Conservation (phyloP, 257 asterid genomes). For the Przewalskia tangutica region DNA sequence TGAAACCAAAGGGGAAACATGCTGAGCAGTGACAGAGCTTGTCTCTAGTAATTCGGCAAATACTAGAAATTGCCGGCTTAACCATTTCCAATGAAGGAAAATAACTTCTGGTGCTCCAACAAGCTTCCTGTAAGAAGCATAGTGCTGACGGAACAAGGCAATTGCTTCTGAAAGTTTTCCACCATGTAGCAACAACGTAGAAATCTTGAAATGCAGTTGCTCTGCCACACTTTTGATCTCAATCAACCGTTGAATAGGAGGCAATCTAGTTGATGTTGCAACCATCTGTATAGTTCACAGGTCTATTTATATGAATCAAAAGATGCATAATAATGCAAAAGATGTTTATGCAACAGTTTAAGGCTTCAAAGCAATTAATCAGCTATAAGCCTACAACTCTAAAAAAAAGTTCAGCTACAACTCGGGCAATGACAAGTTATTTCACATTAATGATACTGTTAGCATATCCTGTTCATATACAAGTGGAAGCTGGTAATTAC, state of each 20-base stretch:
- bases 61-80: conserved; percentile 81
- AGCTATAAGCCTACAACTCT: too few relatives aligned
- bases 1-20: conserved; percentile 33
- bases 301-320: neutral
- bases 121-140: conserved; percentile 55
- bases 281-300: conserved; percentile 49
- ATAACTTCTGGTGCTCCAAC: conserved; percentile 62
- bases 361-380: conserved; percentile 1
- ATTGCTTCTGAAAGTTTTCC: conserved; percentile 86
- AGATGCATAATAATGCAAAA: conserved; percentile 1
- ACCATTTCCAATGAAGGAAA: conserved; percentile 98
- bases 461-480: neutral
- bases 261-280: conserved; percentile 81
- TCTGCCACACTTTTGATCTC: conserved; percentile 89
- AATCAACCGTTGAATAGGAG: conserved; percentile 74
- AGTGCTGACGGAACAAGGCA: conserved; percentile 72
- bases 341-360: neutral
- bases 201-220: conserved; percentile 81
- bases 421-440: neutral
- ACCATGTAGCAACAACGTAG: conserved; percentile 78
- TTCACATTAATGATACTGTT: neutral
- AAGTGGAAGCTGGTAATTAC: neutral
- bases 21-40: conserved; percentile 32
- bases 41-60: conserved; percentile 90
- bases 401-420: neutral